Evolutionary conservation across 116 monocot species (phyloP), one percentile per base, ranked within the genome.

Genomic region (Papilionanthe hybrid): DNA sequence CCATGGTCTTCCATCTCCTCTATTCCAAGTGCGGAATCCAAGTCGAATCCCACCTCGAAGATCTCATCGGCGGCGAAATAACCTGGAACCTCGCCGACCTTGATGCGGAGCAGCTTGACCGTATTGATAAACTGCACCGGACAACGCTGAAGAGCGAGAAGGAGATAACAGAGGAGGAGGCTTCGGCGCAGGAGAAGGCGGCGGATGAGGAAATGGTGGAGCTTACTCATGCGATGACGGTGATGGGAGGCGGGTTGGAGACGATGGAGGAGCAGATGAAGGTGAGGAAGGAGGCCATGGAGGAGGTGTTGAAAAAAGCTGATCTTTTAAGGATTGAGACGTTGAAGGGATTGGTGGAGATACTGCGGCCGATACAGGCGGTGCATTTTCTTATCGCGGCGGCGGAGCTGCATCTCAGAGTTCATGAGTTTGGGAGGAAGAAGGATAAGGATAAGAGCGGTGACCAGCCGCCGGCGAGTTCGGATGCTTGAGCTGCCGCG

Each of bases 21-120:
- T 88, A 92, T 81, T 90, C 94, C 68, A 92, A 88, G 75, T 85
- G 83, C 23, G 94, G 92, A 56, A 49, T 90, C 41, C 90, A 90
- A 77, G 50, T 92, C 5, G 84, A 88, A 76, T 49, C 80, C 78
- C 84, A 66, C 42, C 75, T 94, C 15, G 29, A 74, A 9, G 73
- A 73, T 1, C 22, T 94, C 72, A n/a, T 90, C 48, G 20, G 45
- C 25, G 84, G 78, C 1, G 42, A 22, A 9, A 53, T 27, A 74
- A 55, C 32, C 1, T 11, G 55, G 6, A 83, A 92, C 84, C 81
- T 90, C 27, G 83, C 77, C 30, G 77, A 75, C 75, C 48, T 94
- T 19, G 80, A 82, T 9, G 75, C 57, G 8, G 78, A 67, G 4
- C 94, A 94, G 67, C 78, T 88, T 28, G 18, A 56, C 13, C 82